phyloP scores from a whole-genome alignment of 352 stramenopile genomes.

The Globisporangium irregulare region DNA sequence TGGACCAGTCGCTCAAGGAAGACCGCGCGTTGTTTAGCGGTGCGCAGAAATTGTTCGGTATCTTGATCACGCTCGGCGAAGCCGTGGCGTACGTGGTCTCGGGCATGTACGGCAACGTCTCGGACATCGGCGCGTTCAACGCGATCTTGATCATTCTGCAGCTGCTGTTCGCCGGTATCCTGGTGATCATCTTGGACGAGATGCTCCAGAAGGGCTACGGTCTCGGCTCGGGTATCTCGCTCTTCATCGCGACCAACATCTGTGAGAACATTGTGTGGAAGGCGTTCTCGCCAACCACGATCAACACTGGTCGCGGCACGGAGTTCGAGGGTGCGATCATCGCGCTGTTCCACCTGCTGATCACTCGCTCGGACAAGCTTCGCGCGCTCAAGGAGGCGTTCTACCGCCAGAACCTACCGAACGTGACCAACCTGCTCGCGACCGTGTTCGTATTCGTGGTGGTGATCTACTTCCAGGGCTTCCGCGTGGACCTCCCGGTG shows the following conservation, averaged over 20 bases:
- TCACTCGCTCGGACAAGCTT: slow-evolving; percentile 98
- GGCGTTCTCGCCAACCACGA: slow-evolving; percentile 98
- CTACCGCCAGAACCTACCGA: slow-evolving; percentile 99
- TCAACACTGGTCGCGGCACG: slow-evolving; percentile 98
- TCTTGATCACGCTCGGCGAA: slow-evolving; percentile 98
- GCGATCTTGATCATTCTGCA: slow-evolving; percentile 99
- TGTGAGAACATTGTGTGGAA: slow-evolving; percentile 99
- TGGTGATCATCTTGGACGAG: slow-evolving; percentile 99
- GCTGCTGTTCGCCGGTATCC: slow-evolving; percentile 97
- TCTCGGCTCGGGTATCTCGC: slow-evolving; percentile 97
- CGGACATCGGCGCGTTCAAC: slow-evolving; percentile 97
- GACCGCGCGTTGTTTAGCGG: slow-evolving; percentile 97
- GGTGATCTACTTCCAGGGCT: slow-evolving; percentile 99
- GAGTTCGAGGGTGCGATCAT: slow-evolving; percentile 99
- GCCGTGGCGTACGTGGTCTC: slow-evolving; percentile 98
- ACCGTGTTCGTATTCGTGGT: slow-evolving; percentile 99
- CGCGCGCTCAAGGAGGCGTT: slow-evolving; percentile 97
- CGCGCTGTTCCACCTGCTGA: slow-evolving; percentile 98
- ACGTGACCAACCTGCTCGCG: slow-evolving; percentile 98
- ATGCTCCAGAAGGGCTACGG: slow-evolving; percentile 99
- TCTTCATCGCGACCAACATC: slow-evolving; percentile 99
- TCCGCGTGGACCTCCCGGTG: slow-evolving; percentile 89
- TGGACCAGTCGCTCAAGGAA: slow-evolving; percentile 99
- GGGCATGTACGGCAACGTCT: slow-evolving; percentile 99
- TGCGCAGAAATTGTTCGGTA: slow-evolving; percentile 99